Evolutionary conservation across 2,329 filamentous ascomycete species (phyloP), one percentile per base, ranked within the genome.

Genomic region (Didymosphaeria variabile): DNA sequence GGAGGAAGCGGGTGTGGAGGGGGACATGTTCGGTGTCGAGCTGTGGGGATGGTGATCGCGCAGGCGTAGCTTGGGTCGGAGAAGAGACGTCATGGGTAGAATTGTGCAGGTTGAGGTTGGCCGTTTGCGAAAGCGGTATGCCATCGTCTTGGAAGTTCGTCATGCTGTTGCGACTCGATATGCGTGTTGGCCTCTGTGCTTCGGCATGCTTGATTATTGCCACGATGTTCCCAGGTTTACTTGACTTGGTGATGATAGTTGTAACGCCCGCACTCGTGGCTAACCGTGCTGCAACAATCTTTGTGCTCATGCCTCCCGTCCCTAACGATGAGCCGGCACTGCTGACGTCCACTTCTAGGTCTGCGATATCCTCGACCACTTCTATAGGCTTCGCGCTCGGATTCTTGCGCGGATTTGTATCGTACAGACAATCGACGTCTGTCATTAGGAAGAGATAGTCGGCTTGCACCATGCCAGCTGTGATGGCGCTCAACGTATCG

Each of bases 381-480:
- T 96, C 91, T 61, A 99, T 98, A 0, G 95, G 88, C 72, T 90
- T 87, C 9, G 95, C 95, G 72, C 97, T 91, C 0, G 93, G 89
- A 71, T 97, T 85, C 1, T 88, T 90, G 32, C 95, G 87, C 1
- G 95, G 95, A 71, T 99, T 99, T 79, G 94, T 95, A 79, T 97
- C 93, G 79, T 99, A 99, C 13, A 99, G 84, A 75, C 94, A 97
- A 77, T 99, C 95, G 51, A 99, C 95, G 75, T 99, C 95, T 0
- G 95, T 99, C 95, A 99, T 98, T 65, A 99, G 86, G 80, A 99
- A 99, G 10, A 99, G 85, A 72, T 97, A 92, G 74, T 99, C 94
- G 54, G 95, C 95, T 72, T 97, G 93, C 21, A 98, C 92, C 93
- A 98, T 98, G 67, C 91, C 95, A 0, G 95, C 93, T 0, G 95